Evolutionary conservation across 202 grass and related monocot genomes (phyloP).

Genomic region (Zoysia matrella): DNA sequence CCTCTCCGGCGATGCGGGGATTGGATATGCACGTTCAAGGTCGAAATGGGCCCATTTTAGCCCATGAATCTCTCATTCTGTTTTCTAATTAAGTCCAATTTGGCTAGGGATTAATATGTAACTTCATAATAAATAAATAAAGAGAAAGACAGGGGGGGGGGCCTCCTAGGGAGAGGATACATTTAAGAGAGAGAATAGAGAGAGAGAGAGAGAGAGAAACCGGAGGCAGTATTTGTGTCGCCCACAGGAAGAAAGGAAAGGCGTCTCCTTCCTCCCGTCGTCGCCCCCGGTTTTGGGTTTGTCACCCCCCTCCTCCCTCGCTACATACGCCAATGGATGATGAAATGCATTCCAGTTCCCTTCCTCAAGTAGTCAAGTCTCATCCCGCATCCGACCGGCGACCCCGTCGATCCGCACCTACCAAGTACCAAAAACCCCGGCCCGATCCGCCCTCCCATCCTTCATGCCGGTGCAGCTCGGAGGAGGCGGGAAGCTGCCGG

Average conservation of each 20-base stretch:
- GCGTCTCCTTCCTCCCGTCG: conserved; percentile 2
- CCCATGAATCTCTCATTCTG: no score
- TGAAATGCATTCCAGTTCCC: neutral
- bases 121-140: neutral
- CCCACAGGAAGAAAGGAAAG: conserved; percentile 27
- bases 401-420: conserved; percentile 14
- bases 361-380: neutral
- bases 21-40: neutral
- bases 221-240: conserved; percentile 26
- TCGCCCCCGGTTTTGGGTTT: conserved; percentile 41
- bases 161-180: neutral
- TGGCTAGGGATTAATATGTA: no score
- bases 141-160: neutral
- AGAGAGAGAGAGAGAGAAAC: neutral
- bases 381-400: no score
- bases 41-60: neutral
- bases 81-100: no score
- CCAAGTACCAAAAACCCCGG: neutral
- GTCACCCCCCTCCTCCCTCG: no score
- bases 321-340: neutral
- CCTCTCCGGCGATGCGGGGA: neutral
- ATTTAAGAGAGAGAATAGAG: neutral
- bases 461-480: conserved; percentile 45
- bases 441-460: no score
- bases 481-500: conserved; percentile 14